A percentile compares a stretch with the other conserved stretches of the same genome.
Evolutionary conservation across 176 grass and related monocot species (phyloP).

Genomic region (Calamus simplicifolius): DNA sequence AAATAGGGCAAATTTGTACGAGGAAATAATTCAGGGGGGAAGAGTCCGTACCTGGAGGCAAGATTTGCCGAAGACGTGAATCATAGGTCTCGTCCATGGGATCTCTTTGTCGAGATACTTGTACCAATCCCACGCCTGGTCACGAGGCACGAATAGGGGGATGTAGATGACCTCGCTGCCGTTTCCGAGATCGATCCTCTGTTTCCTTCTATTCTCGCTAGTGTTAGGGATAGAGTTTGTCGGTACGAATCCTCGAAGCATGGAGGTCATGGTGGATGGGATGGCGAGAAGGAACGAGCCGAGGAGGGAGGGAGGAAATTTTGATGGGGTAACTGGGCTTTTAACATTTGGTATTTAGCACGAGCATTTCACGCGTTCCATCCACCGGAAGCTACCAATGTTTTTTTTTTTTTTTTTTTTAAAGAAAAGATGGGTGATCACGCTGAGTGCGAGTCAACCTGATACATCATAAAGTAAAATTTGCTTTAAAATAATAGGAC

Average conservation of each 20-base stretch:
- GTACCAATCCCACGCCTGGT: conserved; percentile 70
- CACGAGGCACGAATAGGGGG: conserved; percentile 39
- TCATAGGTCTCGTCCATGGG: conserved; percentile 51
- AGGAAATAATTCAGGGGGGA: too few species aligned
- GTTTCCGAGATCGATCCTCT: conserved; percentile 40
- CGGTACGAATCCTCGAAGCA: conserved; percentile 23
- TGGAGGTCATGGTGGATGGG: conserved; percentile 43
- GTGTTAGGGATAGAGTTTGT: background rate
- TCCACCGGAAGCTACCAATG: too few species aligned
- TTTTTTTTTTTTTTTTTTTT: too few species aligned
- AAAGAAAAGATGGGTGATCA: too few species aligned
- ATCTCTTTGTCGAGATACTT: conserved; percentile 57
- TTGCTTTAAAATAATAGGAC: too few species aligned
- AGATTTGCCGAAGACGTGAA: conserved; percentile 66
- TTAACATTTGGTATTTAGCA: too few species aligned
- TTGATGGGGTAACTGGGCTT: too few species aligned
- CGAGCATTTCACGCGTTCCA: too few species aligned
- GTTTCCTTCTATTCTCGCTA: background rate
- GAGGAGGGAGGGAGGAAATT: too few species aligned
- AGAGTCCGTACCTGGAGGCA: conserved; percentile 27
- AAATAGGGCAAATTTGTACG: too few species aligned
- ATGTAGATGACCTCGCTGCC: conserved; percentile 74
- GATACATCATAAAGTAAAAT: too few species aligned
- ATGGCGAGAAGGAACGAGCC: background rate
- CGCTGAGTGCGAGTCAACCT: too few species aligned